Percentiles rank a stretch among this genome's conserved stretches.
Evolutionary conservation across 2,329 filamentous ascomycete genomes (phyloP).

Genomic region (Cryphonectria naterciae): DNA sequence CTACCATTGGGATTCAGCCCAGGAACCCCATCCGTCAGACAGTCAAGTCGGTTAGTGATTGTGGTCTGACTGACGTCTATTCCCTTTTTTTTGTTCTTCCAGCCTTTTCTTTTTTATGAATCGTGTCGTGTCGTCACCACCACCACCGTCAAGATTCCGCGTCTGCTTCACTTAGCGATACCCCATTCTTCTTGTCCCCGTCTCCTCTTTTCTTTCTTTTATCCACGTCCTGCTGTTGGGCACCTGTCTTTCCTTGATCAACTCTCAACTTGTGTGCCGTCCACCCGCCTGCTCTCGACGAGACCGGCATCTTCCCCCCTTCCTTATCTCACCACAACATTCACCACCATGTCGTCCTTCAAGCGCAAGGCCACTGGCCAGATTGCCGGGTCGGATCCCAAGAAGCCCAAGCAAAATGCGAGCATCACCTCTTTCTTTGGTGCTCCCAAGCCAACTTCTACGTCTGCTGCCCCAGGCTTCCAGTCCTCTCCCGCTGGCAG

Average conservation of each 20-base stretch:
- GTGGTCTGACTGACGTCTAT: constrained; percentile 6
- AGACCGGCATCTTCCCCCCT: not conserved
- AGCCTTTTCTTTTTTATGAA: constrained; percentile 1
- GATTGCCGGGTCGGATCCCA: constrained; percentile 54
- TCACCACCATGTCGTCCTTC: constrained; percentile 53
- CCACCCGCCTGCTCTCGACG: not conserved
- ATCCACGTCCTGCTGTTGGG: not conserved
- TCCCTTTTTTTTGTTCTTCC: constrained; percentile 9
- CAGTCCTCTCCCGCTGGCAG: constrained; percentile 24
- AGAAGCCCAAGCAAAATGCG: constrained; percentile 74
- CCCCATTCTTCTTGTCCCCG: constrained; percentile 3
- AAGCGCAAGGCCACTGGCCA: constrained; percentile 70
- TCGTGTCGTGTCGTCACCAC: constrained; percentile 12
- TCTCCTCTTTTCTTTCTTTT: not conserved
- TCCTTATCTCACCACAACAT: constrained; percentile 24
- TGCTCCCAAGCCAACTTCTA: constrained; percentile 59
- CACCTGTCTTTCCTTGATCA: not conserved
- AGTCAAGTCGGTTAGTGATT: not conserved
- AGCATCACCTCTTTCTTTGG: constrained; percentile 92
- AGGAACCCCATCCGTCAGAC: not conserved
- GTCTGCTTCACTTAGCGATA: constrained; percentile 19
- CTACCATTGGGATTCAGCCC: not conserved
- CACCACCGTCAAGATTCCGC: constrained; percentile 24
- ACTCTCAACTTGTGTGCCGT: constrained; percentile 5
- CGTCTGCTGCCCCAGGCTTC: constrained; percentile 31